A percentile compares a stretch with the other conserved stretches of the same genome.
Evolutionary conservation across 1,284 basidiomycete species (phyloP).

Genomic region (Cerrena zonata): DNA sequence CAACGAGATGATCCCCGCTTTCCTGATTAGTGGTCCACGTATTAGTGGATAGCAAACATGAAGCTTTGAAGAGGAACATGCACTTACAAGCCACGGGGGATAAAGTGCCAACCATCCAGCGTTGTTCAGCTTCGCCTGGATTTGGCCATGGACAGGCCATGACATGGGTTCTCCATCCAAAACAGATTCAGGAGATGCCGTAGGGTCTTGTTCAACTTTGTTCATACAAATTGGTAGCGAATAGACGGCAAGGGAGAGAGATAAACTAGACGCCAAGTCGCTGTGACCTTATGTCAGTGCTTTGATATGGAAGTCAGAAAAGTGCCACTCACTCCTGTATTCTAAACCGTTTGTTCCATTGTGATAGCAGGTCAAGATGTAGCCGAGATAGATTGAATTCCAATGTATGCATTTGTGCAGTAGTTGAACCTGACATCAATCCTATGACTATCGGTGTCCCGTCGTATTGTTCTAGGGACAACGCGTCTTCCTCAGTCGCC

Average conservation of each 20-base stretch:
- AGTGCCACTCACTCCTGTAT: not conserved
- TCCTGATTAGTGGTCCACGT: slow-evolving; percentile 1
- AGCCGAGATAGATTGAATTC: not conserved
- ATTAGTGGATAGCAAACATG: not conserved
- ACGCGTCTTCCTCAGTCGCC: not conserved
- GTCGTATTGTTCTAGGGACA: not conserved
- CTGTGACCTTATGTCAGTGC: not conserved
- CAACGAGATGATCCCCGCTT: slow-evolving; percentile 10
- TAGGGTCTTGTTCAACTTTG: not conserved
- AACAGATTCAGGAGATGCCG: not conserved
- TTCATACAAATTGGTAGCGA: not conserved
- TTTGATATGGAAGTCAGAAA: not conserved
- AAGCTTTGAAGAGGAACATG: not conserved
- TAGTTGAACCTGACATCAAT: not conserved
- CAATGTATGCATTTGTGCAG: not conserved
- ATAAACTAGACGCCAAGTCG: not conserved
- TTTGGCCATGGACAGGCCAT: not conserved
- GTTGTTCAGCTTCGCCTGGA: not conserved
- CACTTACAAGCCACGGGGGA: not conserved
- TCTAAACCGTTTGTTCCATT: not conserved
- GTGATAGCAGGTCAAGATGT: too few species aligned
- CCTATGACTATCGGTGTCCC: not conserved
- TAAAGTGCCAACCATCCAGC: not conserved
- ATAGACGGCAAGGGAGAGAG: not conserved
- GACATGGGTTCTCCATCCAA: not conserved